Evolutionary conservation across 2,329 filamentous ascomycete genomes (phyloP), one percentile per base, ranked within the genome.

Genomic region (Colletotrichum noveboracense): DNA sequence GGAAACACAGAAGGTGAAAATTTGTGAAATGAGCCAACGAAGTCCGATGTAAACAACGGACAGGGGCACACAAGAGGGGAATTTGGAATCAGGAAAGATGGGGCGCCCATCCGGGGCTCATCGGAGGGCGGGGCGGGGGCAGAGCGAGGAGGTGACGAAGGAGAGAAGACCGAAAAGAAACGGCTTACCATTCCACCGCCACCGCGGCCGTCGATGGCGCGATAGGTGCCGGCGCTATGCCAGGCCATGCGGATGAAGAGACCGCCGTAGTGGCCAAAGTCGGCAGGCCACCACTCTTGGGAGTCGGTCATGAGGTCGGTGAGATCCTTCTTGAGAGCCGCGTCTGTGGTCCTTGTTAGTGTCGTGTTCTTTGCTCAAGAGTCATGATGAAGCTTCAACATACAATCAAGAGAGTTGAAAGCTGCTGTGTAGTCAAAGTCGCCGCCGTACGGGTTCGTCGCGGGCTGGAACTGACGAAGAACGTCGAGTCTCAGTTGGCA

Each of bases 171-270:
- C 8, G 48, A 30, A 30, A 28, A 58, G 30, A 28, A 38, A 26
- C 30, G n/a, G 58, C 76, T 70, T 66, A 83, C 83, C 81, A 91
- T 87, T 70, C 93, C 94, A 80, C 91, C 93, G 75, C 94, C 94
- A 71, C 94, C 94, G 76, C 94, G 93, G 48, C 94, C 94, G 79
- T 96, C 94, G 68, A 88, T 89, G 81, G 94, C 91, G 80, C 94
- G 93, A 86, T 96, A 95, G 66, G 94, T 96, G 76, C 94, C 94
- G 30, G 94, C 91, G 78, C 92, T 92, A 88, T 96, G 94, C 94
- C 94, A 96, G 76, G 93, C 92, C 93, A 96, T 93, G 74, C 94
- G 93, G 82, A 96, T 89, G 84, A 96, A 95, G 32, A 96, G 89
- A 84, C 94, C 94, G 78, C 94, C 94, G 80, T 96, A 96, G 88